Base-by-base conservation (phyloP, 768 basidiomycete genomes). In the Trametes elegans region DNA sequence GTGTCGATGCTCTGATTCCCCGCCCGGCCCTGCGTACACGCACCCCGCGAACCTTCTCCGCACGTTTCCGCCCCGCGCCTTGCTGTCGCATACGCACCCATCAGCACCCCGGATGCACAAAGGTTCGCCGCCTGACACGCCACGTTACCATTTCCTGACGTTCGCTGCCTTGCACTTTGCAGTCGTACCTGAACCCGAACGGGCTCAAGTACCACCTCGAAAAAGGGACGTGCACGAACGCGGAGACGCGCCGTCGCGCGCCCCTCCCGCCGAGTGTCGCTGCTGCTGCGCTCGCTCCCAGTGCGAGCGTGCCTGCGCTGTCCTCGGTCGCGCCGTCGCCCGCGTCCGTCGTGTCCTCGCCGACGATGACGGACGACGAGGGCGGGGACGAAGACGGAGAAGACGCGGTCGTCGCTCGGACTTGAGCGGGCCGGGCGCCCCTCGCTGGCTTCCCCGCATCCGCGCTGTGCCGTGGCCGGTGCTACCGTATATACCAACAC, bases 171-270 rank as follows among this genome's bases (percentile, higher is more conserved):
- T 39, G 32, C 18, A 43, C 23, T n/a, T n/a, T n/a, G 18, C 63
- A 84, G 78, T 69, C 78, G 26, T 87, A 87, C 62, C 75, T 84
- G 36, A 85, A 84, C 66, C 77, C 82, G 7, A 86, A 85, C 58
- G 85, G 86, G 9, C 71, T 86, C 41, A 83, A 83, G 65, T 85
- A 87, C 61, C 85, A 87, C 60, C 68, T 83, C 46, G 80, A 83
- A 61, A 85, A 83, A 62, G 85, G 85, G 10, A 84, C 80, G 2
- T 87, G 87, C 65, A 76, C 73, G 54, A 74, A 53, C 63, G 31
- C 64, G 32, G 38, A 48, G 29, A 24, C 49, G 53, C 47, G 67
- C 62, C 14, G 54, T 49, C 39, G 57, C 44, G 23, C 51, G 61
- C 21, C 46, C n/a, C 34, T 64, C 40, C 47, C 54, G 6, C n/a